Evolutionary conservation across 805 yeast genomes (phyloP), one percentile per base, ranked within the genome.

Genomic region (Ogataea naganishii): DNA sequence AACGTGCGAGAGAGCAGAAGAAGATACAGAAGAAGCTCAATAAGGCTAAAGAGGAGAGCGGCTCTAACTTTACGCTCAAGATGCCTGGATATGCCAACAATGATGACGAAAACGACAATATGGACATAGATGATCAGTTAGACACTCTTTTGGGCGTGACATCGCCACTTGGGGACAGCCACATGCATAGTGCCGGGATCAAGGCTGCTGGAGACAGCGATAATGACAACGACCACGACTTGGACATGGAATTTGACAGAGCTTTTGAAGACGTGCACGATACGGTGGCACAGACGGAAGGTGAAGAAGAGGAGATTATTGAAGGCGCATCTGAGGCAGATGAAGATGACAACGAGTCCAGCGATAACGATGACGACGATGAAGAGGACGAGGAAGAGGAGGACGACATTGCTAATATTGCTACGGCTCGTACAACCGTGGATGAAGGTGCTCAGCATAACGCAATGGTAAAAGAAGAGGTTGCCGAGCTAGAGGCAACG

Each of bases 391-490:
- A 60, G 1, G 73, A 62, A 1, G 73, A 60, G 2, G 75, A 64
- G 2, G 72, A 60, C 6, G 76, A 64, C 35, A 6, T 11, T 30
- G 30, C 14, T 13, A 14, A 18, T 14, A 5, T 27, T 4, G 25
- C 31, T 6, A 34, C 38, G 21, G 37, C 41, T 2, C 26, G 37
- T 3, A 31, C 32, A 4, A 30, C 60, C 20, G 73, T 66, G 29
- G 66, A 62, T 33, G 77, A 58, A 55, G 63, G 51, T 46, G 59
- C 56, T 31, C 79, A 76, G 43, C 83, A 83, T 51, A 66, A 66
- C 41, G 86, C 82, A 45, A 66, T 85, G 40, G 60, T 92, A 33
- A 74, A 72, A 37, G 97, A 89, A 54, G 96, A 88, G 52, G 77
- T 92, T 34, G 58, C 66, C 6, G 98, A 92, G 47, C 64, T 92